These are phyloP conservation scores for Fraxinus nigra DNA, from an alignment of 305 asterid species.

Conservation along the genomic window DNA sequence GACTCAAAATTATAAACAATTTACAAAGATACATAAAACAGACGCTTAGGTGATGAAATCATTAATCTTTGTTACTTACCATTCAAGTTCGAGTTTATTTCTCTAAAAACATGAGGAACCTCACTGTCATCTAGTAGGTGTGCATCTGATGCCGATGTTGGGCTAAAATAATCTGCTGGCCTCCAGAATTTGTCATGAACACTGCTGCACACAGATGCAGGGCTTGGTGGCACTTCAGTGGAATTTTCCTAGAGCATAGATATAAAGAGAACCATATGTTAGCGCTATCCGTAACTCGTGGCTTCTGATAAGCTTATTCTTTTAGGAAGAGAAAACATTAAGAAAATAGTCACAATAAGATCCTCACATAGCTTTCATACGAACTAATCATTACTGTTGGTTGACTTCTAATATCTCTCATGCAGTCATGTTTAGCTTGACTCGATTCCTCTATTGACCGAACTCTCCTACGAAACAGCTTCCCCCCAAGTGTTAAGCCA, in stretches of 20 bases:
- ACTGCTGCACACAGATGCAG: conserved; percentile 92
- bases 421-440: conserved; percentile 38
- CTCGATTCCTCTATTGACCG: conserved; percentile 46
- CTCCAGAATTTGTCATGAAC: conserved; percentile 70
- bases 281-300: conserved; percentile 8
- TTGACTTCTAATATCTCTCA: conserved; percentile 51
- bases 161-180: conserved; percentile 62
- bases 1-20: not conserved
- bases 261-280: not conserved
- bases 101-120: conserved; percentile 66
- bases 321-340: not conserved
- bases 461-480: conserved; percentile 74
- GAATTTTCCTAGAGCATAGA: conserved; percentile 62
- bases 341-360: conserved; percentile 7
- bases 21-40: not conserved
- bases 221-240: conserved; percentile 99
- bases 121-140: conserved; percentile 58
- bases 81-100: conserved; percentile 78
- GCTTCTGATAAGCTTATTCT: not conserved
- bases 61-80: conserved; percentile 45
- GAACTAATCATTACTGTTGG: conserved; percentile 44
- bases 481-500: conserved; percentile 72
- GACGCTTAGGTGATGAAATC: not conserved
- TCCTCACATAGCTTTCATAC: conserved; percentile 68
- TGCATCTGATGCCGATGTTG: conserved; percentile 59